Conservation (phyloP, 306 rosid genomes). For the Prunus kanzakura region DNA sequence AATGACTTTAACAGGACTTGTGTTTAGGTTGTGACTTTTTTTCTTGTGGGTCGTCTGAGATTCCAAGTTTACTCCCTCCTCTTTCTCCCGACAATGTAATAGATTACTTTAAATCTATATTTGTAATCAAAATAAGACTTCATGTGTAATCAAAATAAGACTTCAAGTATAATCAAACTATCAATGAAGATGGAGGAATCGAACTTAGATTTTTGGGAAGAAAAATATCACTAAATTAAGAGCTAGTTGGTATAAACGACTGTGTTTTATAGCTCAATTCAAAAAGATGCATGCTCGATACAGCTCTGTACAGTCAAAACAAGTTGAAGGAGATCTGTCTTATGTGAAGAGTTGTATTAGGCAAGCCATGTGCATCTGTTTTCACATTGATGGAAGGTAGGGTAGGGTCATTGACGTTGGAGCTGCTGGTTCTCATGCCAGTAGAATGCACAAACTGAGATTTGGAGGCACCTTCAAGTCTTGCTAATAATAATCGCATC, state of each 20-base stretch:
- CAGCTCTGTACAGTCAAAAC: background rate
- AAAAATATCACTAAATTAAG: no score
- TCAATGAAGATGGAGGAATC: no score
- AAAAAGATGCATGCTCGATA: no score
- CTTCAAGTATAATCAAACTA: background rate
- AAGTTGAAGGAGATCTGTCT: constrained; percentile 12
- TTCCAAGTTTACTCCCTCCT: no score
- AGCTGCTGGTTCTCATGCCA: background rate
- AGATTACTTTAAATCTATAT: background rate
- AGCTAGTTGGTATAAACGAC: no score
- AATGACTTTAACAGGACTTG: background rate
- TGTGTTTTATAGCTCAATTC: no score
- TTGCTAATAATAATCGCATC: background rate
- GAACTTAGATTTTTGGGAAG: no score
- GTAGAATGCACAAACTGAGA: background rate
- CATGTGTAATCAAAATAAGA: no score
- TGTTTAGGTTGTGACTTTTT: background rate
- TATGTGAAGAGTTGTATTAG: background rate
- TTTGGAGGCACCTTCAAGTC: background rate
- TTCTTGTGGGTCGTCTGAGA: no score
- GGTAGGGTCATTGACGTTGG: constrained; percentile 24
- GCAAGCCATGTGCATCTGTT: constrained; percentile 36
- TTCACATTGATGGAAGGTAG: constrained; percentile 18
- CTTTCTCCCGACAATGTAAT: background rate
- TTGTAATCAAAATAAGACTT: background rate